phyloP scores from a whole-genome alignment of 176 grass and related monocot genomes.

The Alloteropsis semialata region DNA sequence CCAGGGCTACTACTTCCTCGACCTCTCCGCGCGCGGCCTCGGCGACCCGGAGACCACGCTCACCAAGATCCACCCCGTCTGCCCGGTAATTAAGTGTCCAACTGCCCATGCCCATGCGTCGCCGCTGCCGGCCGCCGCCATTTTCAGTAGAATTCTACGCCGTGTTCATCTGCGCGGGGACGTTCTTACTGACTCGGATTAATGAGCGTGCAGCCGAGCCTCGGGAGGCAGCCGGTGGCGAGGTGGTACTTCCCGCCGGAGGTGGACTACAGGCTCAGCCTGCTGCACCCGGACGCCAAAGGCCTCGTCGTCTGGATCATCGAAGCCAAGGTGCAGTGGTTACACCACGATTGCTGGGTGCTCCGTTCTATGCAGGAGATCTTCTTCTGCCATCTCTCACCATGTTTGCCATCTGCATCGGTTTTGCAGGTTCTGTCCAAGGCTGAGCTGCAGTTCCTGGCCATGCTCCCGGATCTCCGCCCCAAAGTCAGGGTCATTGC shows the following conservation, averaged over 20 bases:
- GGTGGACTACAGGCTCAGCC: constrained; percentile 88
- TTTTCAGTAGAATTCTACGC: not conserved
- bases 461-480: constrained; percentile 71
- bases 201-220: constrained; percentile 59
- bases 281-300: constrained; percentile 84
- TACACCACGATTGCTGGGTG: not conserved
- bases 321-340: constrained; percentile 62
- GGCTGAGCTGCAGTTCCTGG: constrained; percentile 89
- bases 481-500: constrained; percentile 83
- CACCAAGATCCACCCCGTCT: constrained; percentile 94
- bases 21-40: constrained; percentile 77
- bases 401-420: not conserved
- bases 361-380: not conserved
- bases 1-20: constrained; percentile 84
- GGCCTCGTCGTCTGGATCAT: constrained; percentile 84
- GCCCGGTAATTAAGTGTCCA: constrained; percentile 42
- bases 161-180: no score
- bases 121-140: not conserved
- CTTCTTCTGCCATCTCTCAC: not conserved
- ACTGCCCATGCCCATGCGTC: no score
- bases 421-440: constrained; percentile 74
- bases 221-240: constrained; percentile 86
- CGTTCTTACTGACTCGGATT: not conserved
- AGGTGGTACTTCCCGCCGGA: constrained; percentile 96
- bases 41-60: constrained; percentile 83